Conservation (phyloP, 2,329 filamentous ascomycete genomes). For the Phyllosticta citriasiana region DNA sequence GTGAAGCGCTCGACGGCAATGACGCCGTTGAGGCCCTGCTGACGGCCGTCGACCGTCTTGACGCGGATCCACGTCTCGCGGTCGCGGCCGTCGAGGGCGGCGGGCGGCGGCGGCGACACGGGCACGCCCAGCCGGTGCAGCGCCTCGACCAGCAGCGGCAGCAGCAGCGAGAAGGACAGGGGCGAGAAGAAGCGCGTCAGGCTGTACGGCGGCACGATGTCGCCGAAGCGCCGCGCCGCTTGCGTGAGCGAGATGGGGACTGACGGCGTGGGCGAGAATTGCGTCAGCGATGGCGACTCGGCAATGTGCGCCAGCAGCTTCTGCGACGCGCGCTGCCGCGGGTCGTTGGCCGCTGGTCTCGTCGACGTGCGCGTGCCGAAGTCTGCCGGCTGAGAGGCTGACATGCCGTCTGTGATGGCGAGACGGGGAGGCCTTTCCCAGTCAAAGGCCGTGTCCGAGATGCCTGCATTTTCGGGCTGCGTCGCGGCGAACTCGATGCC, state of each 20-base stretch:
- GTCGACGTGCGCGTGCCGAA: conserved; percentile 35
- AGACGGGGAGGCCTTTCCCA: conserved; percentile 69
- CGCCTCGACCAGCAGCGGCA: conserved; percentile 70
- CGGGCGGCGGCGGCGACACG: conserved; percentile 38
- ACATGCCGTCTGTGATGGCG: conserved; percentile 31
- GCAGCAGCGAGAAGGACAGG: conserved; percentile 61
- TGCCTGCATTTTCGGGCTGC: conserved; percentile 64
- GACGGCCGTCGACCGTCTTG: conserved; percentile 60
- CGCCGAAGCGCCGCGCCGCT: conserved; percentile 74
- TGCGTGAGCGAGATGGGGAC: conserved; percentile 82
- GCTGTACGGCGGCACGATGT: conserved; percentile 80
- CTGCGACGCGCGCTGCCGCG: conserved; percentile 11
- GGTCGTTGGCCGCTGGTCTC: conserved; percentile 17
- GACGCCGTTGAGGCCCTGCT: conserved; percentile 64
- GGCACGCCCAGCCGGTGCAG: conserved; percentile 80
- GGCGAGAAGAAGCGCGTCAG: conserved; percentile 89
- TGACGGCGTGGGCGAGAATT: conserved; percentile 71
- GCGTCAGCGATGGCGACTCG: conserved; percentile 73
- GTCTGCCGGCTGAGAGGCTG: conserved; percentile 39
- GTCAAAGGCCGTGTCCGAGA: conserved; percentile 68
- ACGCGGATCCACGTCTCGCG: conserved; percentile 59
- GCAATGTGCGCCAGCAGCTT: conserved; percentile 53
- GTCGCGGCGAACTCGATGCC: conserved; percentile 58
- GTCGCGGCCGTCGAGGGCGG: conserved; percentile 28
- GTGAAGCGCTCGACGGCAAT: conserved; percentile 61